Evolutionary conservation across 352 stramenopile genomes (phyloP).

Genomic region (Aphanomyces stellatus): DNA sequence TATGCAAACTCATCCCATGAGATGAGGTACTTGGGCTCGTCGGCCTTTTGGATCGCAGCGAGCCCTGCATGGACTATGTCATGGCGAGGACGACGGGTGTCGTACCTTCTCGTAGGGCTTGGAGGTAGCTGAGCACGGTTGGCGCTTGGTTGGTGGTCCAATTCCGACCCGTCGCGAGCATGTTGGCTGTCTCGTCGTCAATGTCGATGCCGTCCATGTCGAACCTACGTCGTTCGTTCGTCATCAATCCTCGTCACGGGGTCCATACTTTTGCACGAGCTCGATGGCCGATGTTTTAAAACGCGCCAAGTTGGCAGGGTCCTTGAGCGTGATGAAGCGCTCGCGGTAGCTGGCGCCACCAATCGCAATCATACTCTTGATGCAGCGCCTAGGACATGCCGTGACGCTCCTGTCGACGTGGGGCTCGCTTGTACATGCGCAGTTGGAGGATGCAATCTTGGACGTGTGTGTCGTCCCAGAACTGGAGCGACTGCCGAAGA

Average conservation of each 20-base stretch:
- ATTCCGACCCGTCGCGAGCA: neutral
- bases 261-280: slow-evolving; percentile 17
- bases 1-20: slow-evolving; percentile 17
- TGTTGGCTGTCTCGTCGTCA: slow-evolving; percentile 58
- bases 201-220: slow-evolving; percentile 66
- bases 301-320: neutral
- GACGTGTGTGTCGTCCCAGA: slow-evolving; percentile 1
- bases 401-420: neutral
- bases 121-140: slow-evolving; percentile 3
- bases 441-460: slow-evolving; percentile 8
- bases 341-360: slow-evolving; percentile 3
- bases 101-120: slow-evolving; percentile 11
- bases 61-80: too few relatives aligned
- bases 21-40: slow-evolving; percentile 7
- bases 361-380: slow-evolving; percentile 4
- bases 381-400: slow-evolving; percentile 6
- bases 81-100: too few relatives aligned
- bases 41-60: neutral
- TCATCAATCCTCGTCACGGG: too few relatives aligned
- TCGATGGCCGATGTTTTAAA: neutral
- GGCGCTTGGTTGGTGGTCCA: slow-evolving; percentile 10
- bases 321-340: neutral
- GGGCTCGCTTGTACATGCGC: slow-evolving; percentile 9
- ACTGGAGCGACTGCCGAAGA: slow-evolving; percentile 5
- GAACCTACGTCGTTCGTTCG: slow-evolving; percentile 24